Evolutionary conservation across 176 grass and related monocot species (phyloP), one percentile per base, ranked within the genome.

Genomic region (Alloteropsis semialata): DNA sequence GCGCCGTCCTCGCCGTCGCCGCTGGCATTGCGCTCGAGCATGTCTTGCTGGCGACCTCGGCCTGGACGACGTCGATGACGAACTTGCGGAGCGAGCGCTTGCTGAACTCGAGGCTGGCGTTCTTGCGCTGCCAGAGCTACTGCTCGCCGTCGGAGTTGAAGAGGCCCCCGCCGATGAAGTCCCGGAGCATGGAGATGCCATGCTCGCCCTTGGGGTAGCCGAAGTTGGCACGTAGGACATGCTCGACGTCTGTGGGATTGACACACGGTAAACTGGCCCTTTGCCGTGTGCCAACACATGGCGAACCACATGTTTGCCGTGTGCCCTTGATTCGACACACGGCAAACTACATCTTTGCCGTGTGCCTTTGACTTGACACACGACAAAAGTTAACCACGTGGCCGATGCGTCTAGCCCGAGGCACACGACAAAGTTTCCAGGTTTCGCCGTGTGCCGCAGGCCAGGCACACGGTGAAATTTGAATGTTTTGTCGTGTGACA

Each of bases 61-160:
- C 65, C 57, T 69, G 71, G 48, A 91, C 82, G 7, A 64, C 16
- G 15, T 81, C 70, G 5, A 88, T 55, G 28, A 82, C 70, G 79
- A 91, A 88, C 33, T 60, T 57, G 33, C 89, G 89, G 5, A 85
- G 83, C 0, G 85, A 88, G 10, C 74, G 72, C 42, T 76, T 82
- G 33, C 55, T 91, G 77, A 91, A 88, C 62, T 91, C 77, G 4
- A 59, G 84, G 69, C 85, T 91, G 30, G 89, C 81, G 9, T 77
- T 55, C 77, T 88, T 91, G 3, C 85, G 70, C 43, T 88, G 85
- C 68, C 59, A 41, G 28, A 58, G 73, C 85, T 85, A 91, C n/a
- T 84, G 77, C 4, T 87, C 84, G 14, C 80, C 84, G 34, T 91
- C 80, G 10, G 84, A 87, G 58, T 87, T 88, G 70, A 91, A 91